These are phyloP conservation scores for Starmerella tilneyi DNA, from an alignment of 805 yeast species.

Conservation along the genomic window DNA sequence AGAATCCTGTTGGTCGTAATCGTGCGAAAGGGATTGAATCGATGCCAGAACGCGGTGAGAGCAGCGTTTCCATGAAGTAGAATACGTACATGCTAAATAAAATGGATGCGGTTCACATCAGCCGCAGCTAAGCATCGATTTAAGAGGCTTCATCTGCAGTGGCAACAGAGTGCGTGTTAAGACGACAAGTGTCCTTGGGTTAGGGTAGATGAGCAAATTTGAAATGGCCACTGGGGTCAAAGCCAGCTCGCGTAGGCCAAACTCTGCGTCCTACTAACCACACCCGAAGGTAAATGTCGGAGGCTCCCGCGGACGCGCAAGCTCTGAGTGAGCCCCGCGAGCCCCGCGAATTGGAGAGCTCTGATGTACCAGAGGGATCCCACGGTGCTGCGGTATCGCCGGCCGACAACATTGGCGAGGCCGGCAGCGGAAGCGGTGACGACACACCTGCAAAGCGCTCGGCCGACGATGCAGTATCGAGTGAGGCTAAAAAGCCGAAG, in stretches of 20 bases:
- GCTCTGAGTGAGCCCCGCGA: slow-evolving; percentile 7
- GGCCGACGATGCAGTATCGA: slow-evolving; percentile 1
- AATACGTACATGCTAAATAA: not conserved
- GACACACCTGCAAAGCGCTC: slow-evolving; percentile 6
- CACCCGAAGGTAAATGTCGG: slow-evolving; percentile 7
- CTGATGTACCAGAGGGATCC: not conserved
- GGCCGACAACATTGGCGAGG: not conserved
- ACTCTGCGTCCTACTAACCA: slow-evolving; percentile 22
- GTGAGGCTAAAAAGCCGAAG: slow-evolving; percentile 10
- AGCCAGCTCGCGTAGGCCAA: slow-evolving; percentile 9
- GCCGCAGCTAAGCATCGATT: no score
- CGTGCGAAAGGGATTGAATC: no score
- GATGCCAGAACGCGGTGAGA: not conserved
- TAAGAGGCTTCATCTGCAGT: not conserved
- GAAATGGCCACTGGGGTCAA: slow-evolving; percentile 21
- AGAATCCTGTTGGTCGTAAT: not conserved
- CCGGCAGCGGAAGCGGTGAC: not conserved
- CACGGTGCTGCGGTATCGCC: no score
- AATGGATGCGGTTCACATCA: no score
- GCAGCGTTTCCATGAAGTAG: not conserved
- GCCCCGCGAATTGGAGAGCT: not conserved
- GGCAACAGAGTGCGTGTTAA: slow-evolving; percentile 14
- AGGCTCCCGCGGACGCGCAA: slow-evolving; percentile 11
- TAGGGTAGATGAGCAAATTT: slow-evolving; percentile 20
- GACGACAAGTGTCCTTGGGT: slow-evolving; percentile 17